Evolutionary conservation across 306 rosid species (phyloP), one percentile per base, ranked within the genome.

Genomic region (Arachis hypogaea): DNA sequence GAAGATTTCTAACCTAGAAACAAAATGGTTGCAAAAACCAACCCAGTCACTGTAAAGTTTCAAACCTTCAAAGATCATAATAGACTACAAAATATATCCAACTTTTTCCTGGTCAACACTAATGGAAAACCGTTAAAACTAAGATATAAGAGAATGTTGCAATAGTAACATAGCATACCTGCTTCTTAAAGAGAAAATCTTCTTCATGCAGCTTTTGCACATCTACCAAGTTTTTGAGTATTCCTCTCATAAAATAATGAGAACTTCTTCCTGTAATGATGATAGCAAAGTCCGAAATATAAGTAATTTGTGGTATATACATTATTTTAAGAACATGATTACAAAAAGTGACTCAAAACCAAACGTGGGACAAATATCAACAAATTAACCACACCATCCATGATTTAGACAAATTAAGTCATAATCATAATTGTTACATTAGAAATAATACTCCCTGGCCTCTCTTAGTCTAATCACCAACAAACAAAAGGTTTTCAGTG

Each of bases 141-240:
- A 63, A 38, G 79, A 57, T 62, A 72, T 44, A 44, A 9, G 3
- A 5, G 11, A 74, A 64, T 36, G 10, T 42, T 46, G 6, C 7
- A 44, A 36, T 29, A 59, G 47, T 51, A 51, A 43, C 7, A 74
- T 54, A 43, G 2, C 33, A 55, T 22, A 92, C 99, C 97, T 94
- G 93, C 68, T 88, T 92, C 76, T 89, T 86, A 71, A 85, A 92
- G 46, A 90, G 92, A 71, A 91, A 94, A 77, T 86, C 92, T 83
- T 91, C 94, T 80, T 90, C 95, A 6, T 92, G 84, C 63, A 88
- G 80, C 82, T 89, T 89, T 75, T 92, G 88, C 92, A 89, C 68
- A 57, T 88, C 93, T 73, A 84, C 90, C 83, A 91, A 69, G 87
- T 86, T 86, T 76, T 70, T 69, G 16, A 94, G 81, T 12, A 85